A percentile compares a stretch with the other conserved stretches of the same genome.
These are phyloP conservation scores for Copromyces sp. DNA, from an alignment of 495 filamentous ascomycete genomes.

Conservation along the genomic window DNA sequence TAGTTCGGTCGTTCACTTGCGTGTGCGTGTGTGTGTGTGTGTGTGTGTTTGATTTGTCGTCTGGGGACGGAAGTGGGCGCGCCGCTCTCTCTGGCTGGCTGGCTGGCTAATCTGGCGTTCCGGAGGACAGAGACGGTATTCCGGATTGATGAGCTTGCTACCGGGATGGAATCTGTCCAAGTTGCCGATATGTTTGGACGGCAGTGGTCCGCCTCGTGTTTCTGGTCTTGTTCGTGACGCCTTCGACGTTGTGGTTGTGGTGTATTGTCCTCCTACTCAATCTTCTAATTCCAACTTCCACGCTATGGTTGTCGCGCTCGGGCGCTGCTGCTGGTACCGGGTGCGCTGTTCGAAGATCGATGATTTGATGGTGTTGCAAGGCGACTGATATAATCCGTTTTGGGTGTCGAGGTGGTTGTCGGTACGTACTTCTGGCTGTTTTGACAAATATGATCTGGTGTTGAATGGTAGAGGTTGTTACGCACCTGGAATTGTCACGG, in stretches of 20 bases:
- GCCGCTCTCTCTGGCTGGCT: not conserved
- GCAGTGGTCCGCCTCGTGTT: not conserved
- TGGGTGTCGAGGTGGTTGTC: not conserved
- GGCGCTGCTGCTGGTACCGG: not conserved
- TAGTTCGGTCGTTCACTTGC: not conserved
- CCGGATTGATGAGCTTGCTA: not conserved
- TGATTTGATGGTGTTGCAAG: not conserved
- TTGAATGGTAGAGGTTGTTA: not conserved
- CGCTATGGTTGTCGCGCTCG: not conserved
- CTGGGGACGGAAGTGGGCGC: not conserved
- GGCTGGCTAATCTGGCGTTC: not conserved
- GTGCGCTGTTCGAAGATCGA: not conserved
- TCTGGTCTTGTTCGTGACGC: not conserved
- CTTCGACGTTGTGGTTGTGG: not conserved
- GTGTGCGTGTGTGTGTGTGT: not conserved
- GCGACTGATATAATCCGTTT: not conserved
- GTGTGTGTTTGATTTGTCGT: not conserved
- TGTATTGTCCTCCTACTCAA: not conserved
- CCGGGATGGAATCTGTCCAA: not conserved
- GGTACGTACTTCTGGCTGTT: not conserved
- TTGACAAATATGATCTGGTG: not conserved
- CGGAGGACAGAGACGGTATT: not conserved
- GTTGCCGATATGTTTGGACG: not conserved
- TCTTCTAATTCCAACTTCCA: not conserved
- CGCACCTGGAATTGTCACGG: not conserved